A percentile compares a stretch with the other conserved stretches of the same genome.
phyloP scores from a whole-genome alignment of 78 protist species.

The Mantamonas sphyraenae region DNA sequence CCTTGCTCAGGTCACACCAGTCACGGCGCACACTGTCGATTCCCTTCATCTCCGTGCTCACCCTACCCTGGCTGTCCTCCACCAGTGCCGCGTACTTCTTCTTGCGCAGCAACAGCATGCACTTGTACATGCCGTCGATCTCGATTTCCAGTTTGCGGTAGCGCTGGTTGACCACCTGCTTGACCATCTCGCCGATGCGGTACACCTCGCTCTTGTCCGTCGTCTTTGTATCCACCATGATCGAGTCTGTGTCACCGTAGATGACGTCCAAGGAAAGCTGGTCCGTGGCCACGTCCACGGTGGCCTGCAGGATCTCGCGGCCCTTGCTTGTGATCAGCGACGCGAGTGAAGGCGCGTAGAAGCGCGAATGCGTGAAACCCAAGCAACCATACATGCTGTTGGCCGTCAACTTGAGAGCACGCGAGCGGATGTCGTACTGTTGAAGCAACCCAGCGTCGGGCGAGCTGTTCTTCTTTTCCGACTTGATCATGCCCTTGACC shows the following conservation, averaged over 20 bases:
- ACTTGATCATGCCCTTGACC: conserved; percentile 53
- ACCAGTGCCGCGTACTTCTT: conserved; percentile 97
- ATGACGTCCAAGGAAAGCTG: conserved; percentile 69
- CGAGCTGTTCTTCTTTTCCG: conserved; percentile 10
- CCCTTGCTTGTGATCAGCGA: conserved; percentile 87
- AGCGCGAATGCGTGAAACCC: conserved; percentile 89
- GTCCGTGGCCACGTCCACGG: conserved; percentile 31
- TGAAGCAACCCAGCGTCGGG: conserved; percentile 10
- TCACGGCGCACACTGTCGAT: conserved; percentile 97
- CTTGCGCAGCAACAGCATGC: conserved; percentile 90
- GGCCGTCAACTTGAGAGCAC: conserved; percentile 89
- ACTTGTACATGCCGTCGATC: conserved; percentile 86
- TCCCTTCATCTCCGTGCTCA: conserved; percentile 78
- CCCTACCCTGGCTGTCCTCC: conserved; percentile 13
- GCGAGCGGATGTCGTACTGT: conserved; percentile 47
- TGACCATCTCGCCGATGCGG: conserved; percentile 40
- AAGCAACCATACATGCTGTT: conserved; percentile 98
- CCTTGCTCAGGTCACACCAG: conserved; percentile 81
- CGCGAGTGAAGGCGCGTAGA: conserved; percentile 93
- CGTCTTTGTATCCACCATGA: conserved; percentile 85
- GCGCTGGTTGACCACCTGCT: conserved; percentile 70
- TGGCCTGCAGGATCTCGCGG: conserved; percentile 70
- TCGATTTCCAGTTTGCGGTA: conserved; percentile 81
- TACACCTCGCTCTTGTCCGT: no score
- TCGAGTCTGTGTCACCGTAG: conserved; percentile 99